A percentile compares a stretch with the other conserved stretches of the same genome.
These are phyloP conservation scores for Solanum appendiculatum DNA, from an alignment of 257 asterid species.

Conservation along the genomic window DNA sequence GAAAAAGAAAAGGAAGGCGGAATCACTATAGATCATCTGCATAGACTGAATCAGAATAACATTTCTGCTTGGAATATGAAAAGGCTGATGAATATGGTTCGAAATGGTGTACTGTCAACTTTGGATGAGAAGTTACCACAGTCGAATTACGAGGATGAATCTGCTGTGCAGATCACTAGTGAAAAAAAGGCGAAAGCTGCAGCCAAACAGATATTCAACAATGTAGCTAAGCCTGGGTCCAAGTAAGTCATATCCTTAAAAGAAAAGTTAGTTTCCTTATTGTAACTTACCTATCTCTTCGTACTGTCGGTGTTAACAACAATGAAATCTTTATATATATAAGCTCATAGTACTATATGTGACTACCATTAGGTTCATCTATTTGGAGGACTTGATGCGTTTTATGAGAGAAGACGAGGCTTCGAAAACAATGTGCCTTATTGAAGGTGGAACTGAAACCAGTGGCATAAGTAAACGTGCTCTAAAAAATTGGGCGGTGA, in stretches of 20 bases:
- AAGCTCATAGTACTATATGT: not conserved
- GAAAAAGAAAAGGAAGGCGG: constrained; percentile 33
- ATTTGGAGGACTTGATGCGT: constrained; percentile 59
- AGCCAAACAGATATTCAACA: constrained; percentile 70
- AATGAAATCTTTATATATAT: not conserved
- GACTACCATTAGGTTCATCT: constrained; percentile 35
- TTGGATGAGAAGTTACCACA: constrained; percentile 62
- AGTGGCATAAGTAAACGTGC: constrained; percentile 67
- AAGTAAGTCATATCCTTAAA: constrained; percentile 30
- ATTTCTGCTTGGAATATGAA: constrained; percentile 95
- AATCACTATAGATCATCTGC: constrained; percentile 61
- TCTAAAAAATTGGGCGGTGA: constrained; percentile 88
- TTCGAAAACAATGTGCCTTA: constrained; percentile 42
- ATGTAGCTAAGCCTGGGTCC: constrained; percentile 65
- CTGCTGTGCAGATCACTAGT: constrained; percentile 49
- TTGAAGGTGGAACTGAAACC: constrained; percentile 61
- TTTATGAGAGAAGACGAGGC: constrained; percentile 84
- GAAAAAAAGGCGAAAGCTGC: constrained; percentile 72
- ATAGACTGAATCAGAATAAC: constrained; percentile 67
- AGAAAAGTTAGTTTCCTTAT: not conserved
- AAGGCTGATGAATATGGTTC: constrained; percentile 63
- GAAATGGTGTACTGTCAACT: constrained; percentile 64
- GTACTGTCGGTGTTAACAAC: not conserved
- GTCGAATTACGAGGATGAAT: constrained; percentile 46
- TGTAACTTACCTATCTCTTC: not conserved